phyloP scores from a whole-genome alignment of 306 rosid genomes.

The Calophaca sinica region DNA sequence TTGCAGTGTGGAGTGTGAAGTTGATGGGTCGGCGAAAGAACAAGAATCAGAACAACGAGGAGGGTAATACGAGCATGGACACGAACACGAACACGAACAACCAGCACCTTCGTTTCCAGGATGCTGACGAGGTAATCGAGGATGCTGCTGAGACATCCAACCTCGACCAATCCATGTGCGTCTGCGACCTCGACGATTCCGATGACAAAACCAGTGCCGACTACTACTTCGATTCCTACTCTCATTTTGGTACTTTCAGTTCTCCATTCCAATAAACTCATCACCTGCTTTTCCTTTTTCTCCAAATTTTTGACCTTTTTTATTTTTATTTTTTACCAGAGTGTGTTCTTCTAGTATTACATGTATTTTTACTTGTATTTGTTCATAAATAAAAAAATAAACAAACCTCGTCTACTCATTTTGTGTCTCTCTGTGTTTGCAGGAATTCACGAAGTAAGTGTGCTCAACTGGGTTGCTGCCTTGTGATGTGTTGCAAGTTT shows the following conservation, averaged over 20 bases:
- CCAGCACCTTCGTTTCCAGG: conserved; percentile 63
- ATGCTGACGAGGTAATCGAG: conserved; percentile 64
- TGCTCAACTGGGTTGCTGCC: conserved; percentile 41
- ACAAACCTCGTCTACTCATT: background rate
- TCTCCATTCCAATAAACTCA: background rate
- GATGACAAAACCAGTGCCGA: conserved; percentile 96
- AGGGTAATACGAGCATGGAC: conserved; percentile 28
- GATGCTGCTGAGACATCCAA: conserved; percentile 71
- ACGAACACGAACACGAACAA: conserved; percentile 43
- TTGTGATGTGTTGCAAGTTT: conserved; percentile 27
- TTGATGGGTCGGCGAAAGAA: conserved; percentile 76
- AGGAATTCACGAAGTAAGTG: conserved; percentile 99
- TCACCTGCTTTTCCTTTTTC: background rate
- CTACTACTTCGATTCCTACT: conserved; percentile 95
- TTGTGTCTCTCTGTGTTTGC: conserved; percentile 49
- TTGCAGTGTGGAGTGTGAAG: background rate
- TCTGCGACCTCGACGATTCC: conserved; percentile 60
- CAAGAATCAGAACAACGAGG: conserved; percentile 41
- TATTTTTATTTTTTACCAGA: background rate
- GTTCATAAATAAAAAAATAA: background rate
- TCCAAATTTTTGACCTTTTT: conserved; percentile 4
- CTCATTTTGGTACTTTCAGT: conserved; percentile 83
- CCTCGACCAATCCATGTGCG: conserved; percentile 84
- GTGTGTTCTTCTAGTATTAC: no score
- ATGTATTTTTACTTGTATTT: background rate